Evolutionary conservation across 225 moss, liverwort and hornwort species (phyloP).

Genomic region (Bryoerythrophyllum caledonicum): DNA sequence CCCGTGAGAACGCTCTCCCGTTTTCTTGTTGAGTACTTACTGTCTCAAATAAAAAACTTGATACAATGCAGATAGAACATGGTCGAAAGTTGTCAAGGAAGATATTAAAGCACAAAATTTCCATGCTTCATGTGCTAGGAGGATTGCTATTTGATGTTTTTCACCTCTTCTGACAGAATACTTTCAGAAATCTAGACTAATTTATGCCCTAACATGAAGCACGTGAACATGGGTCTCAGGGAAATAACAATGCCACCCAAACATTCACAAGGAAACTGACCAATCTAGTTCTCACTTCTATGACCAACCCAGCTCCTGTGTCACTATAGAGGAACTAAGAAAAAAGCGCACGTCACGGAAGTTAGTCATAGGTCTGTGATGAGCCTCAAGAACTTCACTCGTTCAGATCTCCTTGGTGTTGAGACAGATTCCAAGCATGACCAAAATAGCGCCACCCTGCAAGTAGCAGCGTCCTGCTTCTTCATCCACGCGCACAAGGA

Average conservation of each 20-base stretch:
- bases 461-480: constrained; percentile 62
- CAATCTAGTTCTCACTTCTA: constrained; percentile 9
- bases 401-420: constrained; percentile 45
- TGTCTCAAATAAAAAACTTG: too few species aligned
- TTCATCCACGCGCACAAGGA: constrained; percentile 65
- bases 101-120: neutral
- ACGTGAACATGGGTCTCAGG: neutral
- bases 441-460: constrained; percentile 79
- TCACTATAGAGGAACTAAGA: constrained; percentile 4
- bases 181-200: neutral
- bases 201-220: neutral
- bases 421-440: constrained; percentile 81
- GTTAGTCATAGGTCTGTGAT: neutral
- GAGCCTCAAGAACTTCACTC: neutral
- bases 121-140: neutral
- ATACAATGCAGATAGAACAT: too few species aligned
- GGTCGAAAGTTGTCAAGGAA: constrained; percentile 1
- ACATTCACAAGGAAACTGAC: neutral
- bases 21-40: too few species aligned
- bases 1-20: too few species aligned
- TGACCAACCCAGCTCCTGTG: constrained; percentile 24
- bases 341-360: constrained; percentile 7
- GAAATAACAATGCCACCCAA: constrained; percentile 5
- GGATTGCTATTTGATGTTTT: neutral
- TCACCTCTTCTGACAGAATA: constrained; percentile 10